Percentiles rank a stretch among this genome's conserved stretches.
Conservation (phyloP, 345 rosid genomes). For the Pugionium dolabratum region DNA sequence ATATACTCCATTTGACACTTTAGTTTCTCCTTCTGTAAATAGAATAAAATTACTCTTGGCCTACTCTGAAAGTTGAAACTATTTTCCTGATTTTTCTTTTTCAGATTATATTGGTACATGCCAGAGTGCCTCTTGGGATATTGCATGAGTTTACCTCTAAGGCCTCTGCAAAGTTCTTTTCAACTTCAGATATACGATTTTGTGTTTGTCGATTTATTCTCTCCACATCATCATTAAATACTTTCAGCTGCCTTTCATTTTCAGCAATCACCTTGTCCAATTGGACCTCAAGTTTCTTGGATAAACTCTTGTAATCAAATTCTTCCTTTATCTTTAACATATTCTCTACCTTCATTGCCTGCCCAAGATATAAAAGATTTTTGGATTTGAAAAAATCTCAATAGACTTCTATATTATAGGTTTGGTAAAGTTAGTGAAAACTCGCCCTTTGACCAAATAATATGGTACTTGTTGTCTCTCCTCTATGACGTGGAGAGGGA, state of each 20-base stretch:
- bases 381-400: constrained; percentile 3
- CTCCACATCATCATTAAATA: constrained; percentile 83
- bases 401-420: constrained; percentile 5
- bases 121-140: constrained; percentile 1
- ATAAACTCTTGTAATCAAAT: constrained; percentile 96
- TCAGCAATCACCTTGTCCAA: constrained; percentile 89
- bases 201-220: constrained; percentile 74
- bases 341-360: constrained; percentile 99
- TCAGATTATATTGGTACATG: background rate
- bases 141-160: constrained; percentile 65
- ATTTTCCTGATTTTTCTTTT: background rate
- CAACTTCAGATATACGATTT: constrained; percentile 72
- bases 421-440: constrained; percentile 23
- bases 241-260: constrained; percentile 92
- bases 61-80: background rate
- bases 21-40: constrained; percentile 71
- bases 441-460: constrained; percentile 89
- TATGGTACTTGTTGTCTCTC: constrained; percentile 89
- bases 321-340: constrained; percentile 98
- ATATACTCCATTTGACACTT: constrained; percentile 89
- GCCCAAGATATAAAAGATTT: constrained; percentile 18
- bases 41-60: background rate
- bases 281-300: constrained; percentile 88
- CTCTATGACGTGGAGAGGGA: constrained; percentile 87
- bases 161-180: constrained; percentile 77